Percentiles rank a stretch among this genome's conserved stretches.
phyloP scores from a whole-genome alignment of 2,329 filamentous ascomycete species.

The Leptoxyphium fumago region DNA sequence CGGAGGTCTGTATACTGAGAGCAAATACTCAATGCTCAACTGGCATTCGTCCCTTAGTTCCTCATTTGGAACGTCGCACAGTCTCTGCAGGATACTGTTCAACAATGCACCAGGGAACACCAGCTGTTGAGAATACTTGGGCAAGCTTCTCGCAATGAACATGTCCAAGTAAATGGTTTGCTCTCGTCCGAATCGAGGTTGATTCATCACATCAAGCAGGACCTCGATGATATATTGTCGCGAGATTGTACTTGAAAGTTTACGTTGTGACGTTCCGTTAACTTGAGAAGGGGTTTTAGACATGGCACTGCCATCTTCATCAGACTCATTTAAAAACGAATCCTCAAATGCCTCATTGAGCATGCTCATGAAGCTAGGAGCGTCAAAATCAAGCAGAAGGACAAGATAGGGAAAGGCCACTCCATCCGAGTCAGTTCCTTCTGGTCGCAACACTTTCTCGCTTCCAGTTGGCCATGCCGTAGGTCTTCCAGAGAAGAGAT shows the following conservation, averaged over 20 bases:
- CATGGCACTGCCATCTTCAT: slow-evolving; percentile 24
- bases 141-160: slow-evolving; percentile 90
- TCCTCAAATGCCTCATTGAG: slow-evolving; percentile 97
- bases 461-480: slow-evolving; percentile 59
- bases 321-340: slow-evolving; percentile 68
- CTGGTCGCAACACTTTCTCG: slow-evolving; percentile 45
- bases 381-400: slow-evolving; percentile 74
- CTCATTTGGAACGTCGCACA: slow-evolving; percentile 70
- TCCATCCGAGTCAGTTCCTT: slow-evolving; percentile 39
- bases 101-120: slow-evolving; percentile 76
- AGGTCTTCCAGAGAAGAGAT: slow-evolving; percentile 74
- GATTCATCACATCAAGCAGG: slow-evolving; percentile 76
- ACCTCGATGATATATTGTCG: slow-evolving; percentile 89
- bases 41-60: slow-evolving; percentile 87
- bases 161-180: slow-evolving; percentile 95
- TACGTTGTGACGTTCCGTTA: slow-evolving; percentile 10
- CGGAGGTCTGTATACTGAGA: slow-evolving; percentile 85
- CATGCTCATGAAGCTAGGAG: slow-evolving; percentile 83
- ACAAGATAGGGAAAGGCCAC: slow-evolving; percentile 75
- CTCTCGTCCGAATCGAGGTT: slow-evolving; percentile 55
- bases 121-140: slow-evolving; percentile 93
- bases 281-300: slow-evolving; percentile 11
- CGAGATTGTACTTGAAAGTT: slow-evolving; percentile 40
- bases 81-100: slow-evolving; percentile 61
- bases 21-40: slow-evolving; percentile 86